Evolutionary conservation across 31 red algal genomes (phyloP), one percentile per base, ranked within the genome.

Genomic region (Porphyra umbilicalis): DNA sequence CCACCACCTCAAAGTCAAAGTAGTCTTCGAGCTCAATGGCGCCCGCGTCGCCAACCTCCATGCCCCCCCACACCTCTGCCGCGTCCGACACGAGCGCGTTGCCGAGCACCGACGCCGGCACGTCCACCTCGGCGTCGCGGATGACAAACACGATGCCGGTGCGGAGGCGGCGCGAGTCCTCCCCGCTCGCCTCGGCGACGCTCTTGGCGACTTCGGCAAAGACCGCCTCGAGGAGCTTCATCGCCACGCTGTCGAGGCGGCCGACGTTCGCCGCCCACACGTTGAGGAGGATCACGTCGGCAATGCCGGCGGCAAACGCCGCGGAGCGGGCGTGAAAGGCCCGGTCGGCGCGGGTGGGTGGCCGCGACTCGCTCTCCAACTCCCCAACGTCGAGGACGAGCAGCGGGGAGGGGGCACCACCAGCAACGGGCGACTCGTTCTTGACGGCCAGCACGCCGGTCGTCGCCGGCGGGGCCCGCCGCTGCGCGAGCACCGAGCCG

Each of bases 201-300:
- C 32, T 86, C 68, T 91, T 92, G 25, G 81, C 84, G 74, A 85
- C 87, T 79, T 94, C 96, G 16, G 75, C 75, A 80, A 98, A 88
- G 20, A 94, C 88, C 32, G 92, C 89, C 9, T 87, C 71, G 7
- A 98, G 46, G 31, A 90, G 84, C 32, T 80, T 77, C 75, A 90
- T 88, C 36, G 92, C 77, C 30, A 80, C 87, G 16, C 92, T 83
- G 77, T 98, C 92, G 46, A 85, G 86, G 42, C 96, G 86, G 57
- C 94, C 94, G 16, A 99, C 83, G 44, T 99, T 92, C 57, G 94
- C 91, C 75, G 90, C 92, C 94, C 94, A 96, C 35, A 99, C 38
- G 76, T 99, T 99, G 38, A 96, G 32, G 13, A 99, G 32, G 11
- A 96, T 76, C 25, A 96, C 94, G 77, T 99, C 94, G 30, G 94